phyloP scores from a whole-genome alignment of 768 basidiomycete genomes.

The Tricholoma saponaceum region DNA sequence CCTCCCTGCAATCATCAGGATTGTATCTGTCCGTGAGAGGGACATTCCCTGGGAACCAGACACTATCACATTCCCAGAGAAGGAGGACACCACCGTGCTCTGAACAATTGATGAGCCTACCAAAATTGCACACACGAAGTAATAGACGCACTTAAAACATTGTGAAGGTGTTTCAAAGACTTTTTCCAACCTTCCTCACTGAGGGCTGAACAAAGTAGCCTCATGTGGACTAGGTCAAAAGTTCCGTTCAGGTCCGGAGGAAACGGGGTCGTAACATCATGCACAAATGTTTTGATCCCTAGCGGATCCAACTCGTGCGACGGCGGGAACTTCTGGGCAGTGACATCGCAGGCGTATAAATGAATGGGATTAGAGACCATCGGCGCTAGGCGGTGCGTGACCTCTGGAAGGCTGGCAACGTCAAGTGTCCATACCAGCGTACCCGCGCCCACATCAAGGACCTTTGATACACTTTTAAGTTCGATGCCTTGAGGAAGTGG shows the following conservation, averaged over 20 bases:
- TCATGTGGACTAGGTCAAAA: constrained; percentile 3
- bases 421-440: constrained; percentile 4
- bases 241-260: background rate
- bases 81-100: background rate
- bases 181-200: constrained; percentile 1
- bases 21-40: background rate
- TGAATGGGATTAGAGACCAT: background rate
- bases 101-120: background rate
- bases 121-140: background rate
- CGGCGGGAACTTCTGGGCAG: background rate
- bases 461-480: background rate
- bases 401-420: background rate
- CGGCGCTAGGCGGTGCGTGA: background rate
- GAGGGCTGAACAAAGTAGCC: background rate
- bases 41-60: background rate
- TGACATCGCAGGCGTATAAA: background rate
- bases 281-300: background rate
- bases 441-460: constrained; percentile 2
- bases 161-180: background rate
- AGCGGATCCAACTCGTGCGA: background rate
- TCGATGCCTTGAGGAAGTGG: background rate
- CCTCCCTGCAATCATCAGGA: background rate
- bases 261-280: constrained; percentile 1
- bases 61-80: constrained; percentile 1
- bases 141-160: background rate